Percentiles rank a stretch among this genome's conserved stretches.
These are phyloP conservation scores for Russula emetica DNA, from an alignment of 768 basidiomycete species.

Conservation along the genomic window DNA sequence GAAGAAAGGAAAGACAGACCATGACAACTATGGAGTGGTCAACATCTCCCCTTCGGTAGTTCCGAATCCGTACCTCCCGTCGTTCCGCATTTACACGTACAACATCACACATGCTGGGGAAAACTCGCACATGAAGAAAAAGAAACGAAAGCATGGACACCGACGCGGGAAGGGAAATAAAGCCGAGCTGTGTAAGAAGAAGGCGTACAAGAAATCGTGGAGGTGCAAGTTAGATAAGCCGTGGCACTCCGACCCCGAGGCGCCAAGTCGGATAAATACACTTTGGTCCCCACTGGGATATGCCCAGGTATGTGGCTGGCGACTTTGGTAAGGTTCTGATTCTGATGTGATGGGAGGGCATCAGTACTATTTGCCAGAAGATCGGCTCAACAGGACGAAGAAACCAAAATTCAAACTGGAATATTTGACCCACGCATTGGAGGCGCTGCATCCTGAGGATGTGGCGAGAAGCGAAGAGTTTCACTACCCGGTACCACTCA, in stretches of 20 bases:
- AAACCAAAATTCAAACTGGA: conserved; percentile 69
- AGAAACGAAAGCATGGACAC: conserved; percentile 47
- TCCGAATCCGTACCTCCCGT: conserved; percentile 81
- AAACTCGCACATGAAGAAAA: conserved; percentile 6
- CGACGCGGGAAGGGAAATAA: conserved; percentile 32
- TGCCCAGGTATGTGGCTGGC: conserved; percentile 61
- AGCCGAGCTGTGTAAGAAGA: conserved; percentile 44
- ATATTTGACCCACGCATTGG: conserved; percentile 61
- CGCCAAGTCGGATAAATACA: conserved; percentile 68
- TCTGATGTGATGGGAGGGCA: conserved; percentile 1
- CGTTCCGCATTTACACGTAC: conserved; percentile 77
- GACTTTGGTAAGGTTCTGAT: conserved; percentile 6
- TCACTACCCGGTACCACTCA: conserved; percentile 52
- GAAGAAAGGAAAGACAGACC: conserved; percentile 45
- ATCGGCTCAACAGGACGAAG: conserved; percentile 43
- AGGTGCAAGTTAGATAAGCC: conserved; percentile 56
- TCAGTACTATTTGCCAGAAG: conserved; percentile 62
- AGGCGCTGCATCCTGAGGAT: conserved; percentile 40
- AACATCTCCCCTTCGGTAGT: conserved; percentile 81
- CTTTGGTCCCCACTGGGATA: conserved; percentile 76
- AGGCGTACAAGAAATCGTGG: conserved; percentile 55
- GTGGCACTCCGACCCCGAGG: conserved; percentile 57
- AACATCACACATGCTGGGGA: conserved; percentile 50
- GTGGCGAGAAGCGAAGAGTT: conserved; percentile 31
- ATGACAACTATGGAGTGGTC: conserved; percentile 67